phyloP scores from a whole-genome alignment of 805 yeast species.

The Wickerhamiella domercqiae region DNA sequence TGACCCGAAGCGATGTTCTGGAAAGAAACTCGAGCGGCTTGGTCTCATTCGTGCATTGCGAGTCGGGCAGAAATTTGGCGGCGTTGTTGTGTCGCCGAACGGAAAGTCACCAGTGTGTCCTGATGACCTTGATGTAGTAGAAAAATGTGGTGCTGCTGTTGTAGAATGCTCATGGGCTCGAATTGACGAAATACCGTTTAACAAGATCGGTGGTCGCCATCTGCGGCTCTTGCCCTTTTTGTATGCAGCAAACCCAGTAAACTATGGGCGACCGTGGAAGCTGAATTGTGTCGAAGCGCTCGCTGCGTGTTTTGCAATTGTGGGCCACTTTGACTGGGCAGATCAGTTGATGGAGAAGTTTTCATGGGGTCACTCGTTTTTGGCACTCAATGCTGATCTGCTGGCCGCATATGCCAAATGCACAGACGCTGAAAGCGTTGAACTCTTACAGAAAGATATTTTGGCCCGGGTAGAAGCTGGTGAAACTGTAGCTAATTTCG shows the following conservation, averaged over 20 bases:
- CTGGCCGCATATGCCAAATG: constrained; percentile 61
- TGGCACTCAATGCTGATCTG: constrained; percentile 68
- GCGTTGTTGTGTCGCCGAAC: constrained; percentile 83
- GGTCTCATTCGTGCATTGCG: constrained; percentile 67
- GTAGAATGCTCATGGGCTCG: constrained; percentile 99
- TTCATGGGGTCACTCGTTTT: constrained; percentile 85
- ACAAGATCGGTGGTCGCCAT: constrained; percentile 77
- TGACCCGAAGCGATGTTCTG: constrained; percentile 94
- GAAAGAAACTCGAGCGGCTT: constrained; percentile 78
- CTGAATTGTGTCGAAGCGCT: constrained; percentile 93
- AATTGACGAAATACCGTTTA: constrained; percentile 89
- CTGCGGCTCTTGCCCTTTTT: constrained; percentile 81
- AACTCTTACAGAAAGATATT: constrained; percentile 61
- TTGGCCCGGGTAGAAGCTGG: constrained; percentile 27
- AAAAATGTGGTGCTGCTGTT: constrained; percentile 79
- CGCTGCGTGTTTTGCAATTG: constrained; percentile 93
- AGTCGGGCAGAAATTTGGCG: constrained; percentile 88
- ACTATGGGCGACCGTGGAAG: constrained; percentile 92
- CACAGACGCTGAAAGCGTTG: constrained; percentile 63
- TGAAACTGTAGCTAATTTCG: constrained; percentile 14
- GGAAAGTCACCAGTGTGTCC: constrained; percentile 88
- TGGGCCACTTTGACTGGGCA: constrained; percentile 87
- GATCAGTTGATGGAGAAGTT: constrained; percentile 57
- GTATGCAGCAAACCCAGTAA: constrained; percentile 93
- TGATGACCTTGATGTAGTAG: constrained; percentile 62